phyloP scores from a whole-genome alignment of 495 filamentous ascomycete species.

The Aspergillus bertholletiae region DNA sequence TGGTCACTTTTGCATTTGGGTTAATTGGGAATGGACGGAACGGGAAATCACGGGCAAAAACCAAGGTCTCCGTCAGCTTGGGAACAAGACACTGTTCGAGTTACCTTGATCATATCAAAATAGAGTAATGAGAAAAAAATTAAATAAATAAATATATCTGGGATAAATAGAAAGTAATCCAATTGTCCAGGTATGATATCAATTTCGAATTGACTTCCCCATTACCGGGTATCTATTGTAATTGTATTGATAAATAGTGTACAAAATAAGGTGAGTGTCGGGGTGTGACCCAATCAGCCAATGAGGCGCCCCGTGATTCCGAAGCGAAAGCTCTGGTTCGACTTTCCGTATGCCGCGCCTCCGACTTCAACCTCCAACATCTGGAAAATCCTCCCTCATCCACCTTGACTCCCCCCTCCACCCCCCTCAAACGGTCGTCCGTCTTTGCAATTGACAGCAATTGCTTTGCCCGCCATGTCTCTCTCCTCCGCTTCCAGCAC shows the following conservation, averaged over 20 bases:
- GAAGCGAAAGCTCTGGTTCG: conserved; percentile 46
- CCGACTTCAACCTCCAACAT: conserved; percentile 35
- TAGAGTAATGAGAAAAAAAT: not conserved
- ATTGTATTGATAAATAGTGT: not conserved
- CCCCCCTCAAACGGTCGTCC: conserved; percentile 21
- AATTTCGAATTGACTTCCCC: not conserved
- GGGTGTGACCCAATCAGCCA: conserved; percentile 31
- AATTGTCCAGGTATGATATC: not conserved
- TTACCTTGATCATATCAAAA: not conserved
- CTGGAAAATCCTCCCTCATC: conserved; percentile 30
- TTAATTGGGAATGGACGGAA: conserved; percentile 6
- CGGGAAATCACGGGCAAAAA: conserved; percentile 7
- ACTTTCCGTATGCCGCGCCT: conserved; percentile 31
- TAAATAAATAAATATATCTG: not conserved
- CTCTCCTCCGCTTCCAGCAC: conserved; percentile 46
- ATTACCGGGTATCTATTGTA: not conserved
- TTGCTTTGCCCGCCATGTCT: conserved; percentile 40
- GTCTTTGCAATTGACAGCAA: conserved; percentile 40
- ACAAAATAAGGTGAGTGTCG: conserved; percentile 3
- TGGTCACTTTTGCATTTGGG: conserved; percentile 7
- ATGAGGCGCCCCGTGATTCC: conserved; percentile 45
- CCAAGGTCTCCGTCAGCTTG: not conserved
- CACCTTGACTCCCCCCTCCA: conserved; percentile 19
- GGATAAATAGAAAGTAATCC: not conserved
- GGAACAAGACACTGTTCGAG: conserved; percentile 2